Conservation (phyloP, 2,329 filamentous ascomycete genomes). For the Ophiocordyceps camponoti-saundersi region DNA sequence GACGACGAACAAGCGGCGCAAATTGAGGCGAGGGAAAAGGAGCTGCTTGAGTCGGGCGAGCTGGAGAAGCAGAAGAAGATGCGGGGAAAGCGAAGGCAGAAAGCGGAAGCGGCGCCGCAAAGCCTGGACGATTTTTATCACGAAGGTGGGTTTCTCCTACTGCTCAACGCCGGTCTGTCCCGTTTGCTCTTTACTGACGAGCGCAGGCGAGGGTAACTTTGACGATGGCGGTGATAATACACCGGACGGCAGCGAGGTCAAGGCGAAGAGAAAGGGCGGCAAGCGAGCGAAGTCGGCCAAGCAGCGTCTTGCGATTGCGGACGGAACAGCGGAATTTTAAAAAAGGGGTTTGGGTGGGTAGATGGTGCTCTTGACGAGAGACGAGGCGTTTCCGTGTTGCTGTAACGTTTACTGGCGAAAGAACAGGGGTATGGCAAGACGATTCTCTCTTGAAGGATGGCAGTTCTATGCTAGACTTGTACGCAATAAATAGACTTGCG, state of each 20-base stretch:
- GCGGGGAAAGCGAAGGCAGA: conserved; percentile 28
- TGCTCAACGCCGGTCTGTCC: neutral
- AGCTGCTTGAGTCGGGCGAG: conserved; percentile 60
- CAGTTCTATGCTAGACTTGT: no score
- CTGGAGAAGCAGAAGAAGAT: conserved; percentile 48
- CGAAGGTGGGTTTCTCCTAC: conserved; percentile 63
- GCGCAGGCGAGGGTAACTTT: conserved; percentile 82
- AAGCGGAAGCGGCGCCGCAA: conserved; percentile 35
- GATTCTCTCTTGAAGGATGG: no score
- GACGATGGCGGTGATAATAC: conserved; percentile 80
- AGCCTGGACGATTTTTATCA: conserved; percentile 97
- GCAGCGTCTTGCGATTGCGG: conserved; percentile 50
- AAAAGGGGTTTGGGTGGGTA: neutral
- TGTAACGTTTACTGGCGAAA: no score
- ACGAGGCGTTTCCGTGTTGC: neutral
- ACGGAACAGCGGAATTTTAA: conserved; percentile 27
- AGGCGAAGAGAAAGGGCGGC: conserved; percentile 34
- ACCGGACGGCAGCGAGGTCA: conserved; percentile 43
- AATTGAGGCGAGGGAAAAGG: conserved; percentile 83
- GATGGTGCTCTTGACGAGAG: neutral
- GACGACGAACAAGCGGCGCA: conserved; percentile 92
- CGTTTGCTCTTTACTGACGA: neutral
- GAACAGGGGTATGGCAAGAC: no score
- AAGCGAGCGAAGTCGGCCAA: conserved; percentile 51
- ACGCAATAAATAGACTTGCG: no score